Evolutionary conservation across 2,329 filamentous ascomycete genomes (phyloP).

Genomic region (Ambrosiella xylebori): DNA sequence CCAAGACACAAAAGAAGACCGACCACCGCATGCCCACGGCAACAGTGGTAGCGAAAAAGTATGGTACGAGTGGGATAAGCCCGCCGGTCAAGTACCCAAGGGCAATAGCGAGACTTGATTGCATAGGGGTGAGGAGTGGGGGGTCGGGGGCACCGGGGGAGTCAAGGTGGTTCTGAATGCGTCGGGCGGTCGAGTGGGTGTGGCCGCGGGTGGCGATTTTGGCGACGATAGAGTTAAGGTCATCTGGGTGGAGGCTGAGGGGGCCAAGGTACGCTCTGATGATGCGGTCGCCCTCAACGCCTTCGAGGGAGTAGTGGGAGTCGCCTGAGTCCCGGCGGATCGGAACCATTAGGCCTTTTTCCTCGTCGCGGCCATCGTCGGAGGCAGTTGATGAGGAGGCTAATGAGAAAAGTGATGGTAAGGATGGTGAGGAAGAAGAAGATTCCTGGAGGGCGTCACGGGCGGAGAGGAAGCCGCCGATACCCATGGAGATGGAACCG

Average conservation of each 20-base stretch:
- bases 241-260: conserved; percentile 17
- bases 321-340: not conserved
- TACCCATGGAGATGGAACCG: conserved; percentile 56
- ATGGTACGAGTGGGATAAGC: conserved; percentile 43
- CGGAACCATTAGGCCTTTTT: not conserved
- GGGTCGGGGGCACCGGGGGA: not conserved
- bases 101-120: conserved; percentile 41
- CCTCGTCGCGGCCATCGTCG: not conserved
- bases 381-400: not conserved
- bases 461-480: conserved; percentile 52
- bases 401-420: not conserved
- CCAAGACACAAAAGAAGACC: conserved; percentile 34
- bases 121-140: conserved; percentile 22
- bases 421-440: not conserved
- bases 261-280: conserved; percentile 21
- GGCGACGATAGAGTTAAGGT: conserved; percentile 16
- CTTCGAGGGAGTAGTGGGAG: not conserved
- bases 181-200: conserved; percentile 15
- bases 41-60: conserved; percentile 33
- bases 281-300: conserved; percentile 14
- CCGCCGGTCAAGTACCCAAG: conserved; percentile 46
- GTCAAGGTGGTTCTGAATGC: conserved; percentile 15
- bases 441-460: conserved; percentile 19
- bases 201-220: conserved; percentile 19
- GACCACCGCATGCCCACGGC: conserved; percentile 32